Evolutionary conservation across 371 early-diverging fungal species (phyloP).

Genomic region (Rhizomucor pusillus): DNA sequence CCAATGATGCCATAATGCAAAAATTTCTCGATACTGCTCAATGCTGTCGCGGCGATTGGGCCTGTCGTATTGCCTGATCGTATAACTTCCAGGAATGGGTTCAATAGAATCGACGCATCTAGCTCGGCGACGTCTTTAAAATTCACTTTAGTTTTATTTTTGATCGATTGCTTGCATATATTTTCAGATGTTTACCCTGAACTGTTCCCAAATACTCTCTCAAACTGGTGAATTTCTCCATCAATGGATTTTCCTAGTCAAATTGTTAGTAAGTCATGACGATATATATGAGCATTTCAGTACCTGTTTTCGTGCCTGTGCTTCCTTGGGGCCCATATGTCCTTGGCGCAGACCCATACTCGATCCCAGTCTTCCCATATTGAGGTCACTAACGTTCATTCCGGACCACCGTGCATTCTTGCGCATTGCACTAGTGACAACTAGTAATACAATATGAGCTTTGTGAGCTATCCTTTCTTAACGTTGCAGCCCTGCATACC

Average conservation of each 20-base stretch:
- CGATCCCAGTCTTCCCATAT: conserved; percentile 65
- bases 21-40: conserved; percentile 87
- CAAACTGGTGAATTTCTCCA: conserved; percentile 71
- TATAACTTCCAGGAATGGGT: conserved; percentile 90
- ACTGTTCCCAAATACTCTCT: conserved; percentile 62
- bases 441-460: conserved; percentile 9
- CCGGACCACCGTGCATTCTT: conserved; percentile 85
- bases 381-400: conserved; percentile 57
- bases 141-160: background rate
- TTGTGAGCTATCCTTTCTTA: background rate
- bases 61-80: conserved; percentile 91
- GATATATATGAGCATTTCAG: conserved; percentile 7
- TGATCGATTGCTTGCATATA: too few relatives aligned
- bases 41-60: conserved; percentile 90
- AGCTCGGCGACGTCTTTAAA: conserved; percentile 49
- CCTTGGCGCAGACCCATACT: conserved; percentile 64
- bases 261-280: background rate
- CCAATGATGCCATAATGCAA: conserved; percentile 83
- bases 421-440: conserved; percentile 82
- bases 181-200: conserved; percentile 41
- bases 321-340: conserved; percentile 37
- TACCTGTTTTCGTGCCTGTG: conserved; percentile 45
- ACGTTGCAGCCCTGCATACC: conserved; percentile 21
- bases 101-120: conserved; percentile 75
- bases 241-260: conserved; percentile 64